These are phyloP conservation scores for Pseudogymnoascus sp. DNA, from an alignment of 2,329 filamentous ascomycete genomes.

Conservation along the genomic window DNA sequence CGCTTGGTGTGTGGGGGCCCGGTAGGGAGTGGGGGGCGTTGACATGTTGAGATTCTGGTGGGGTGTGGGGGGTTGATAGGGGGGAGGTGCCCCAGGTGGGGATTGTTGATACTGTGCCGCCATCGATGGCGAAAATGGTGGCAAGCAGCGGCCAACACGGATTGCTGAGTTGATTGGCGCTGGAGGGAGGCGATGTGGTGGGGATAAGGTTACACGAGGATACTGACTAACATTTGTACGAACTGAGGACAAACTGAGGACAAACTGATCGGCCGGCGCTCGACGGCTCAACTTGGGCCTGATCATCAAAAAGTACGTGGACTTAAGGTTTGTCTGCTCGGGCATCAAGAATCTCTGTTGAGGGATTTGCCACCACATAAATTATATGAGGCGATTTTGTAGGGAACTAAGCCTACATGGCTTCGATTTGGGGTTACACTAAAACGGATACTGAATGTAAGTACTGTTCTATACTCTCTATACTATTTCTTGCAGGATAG, in stretches of 20 bases:
- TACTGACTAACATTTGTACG: not conserved
- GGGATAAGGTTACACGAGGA: constrained; percentile 1
- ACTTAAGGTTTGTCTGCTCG: constrained; percentile 1
- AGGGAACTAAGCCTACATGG: not conserved
- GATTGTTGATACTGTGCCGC: constrained; percentile 1
- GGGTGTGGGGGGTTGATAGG: not conserved
- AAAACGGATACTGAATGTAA: not conserved
- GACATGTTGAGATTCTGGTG: constrained; percentile 5
- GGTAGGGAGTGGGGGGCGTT: not conserved
- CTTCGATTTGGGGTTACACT: not conserved
- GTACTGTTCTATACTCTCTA: constrained; percentile 3
- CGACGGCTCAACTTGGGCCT: not conserved
- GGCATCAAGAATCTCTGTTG: not conserved
- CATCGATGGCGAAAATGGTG: constrained; percentile 2
- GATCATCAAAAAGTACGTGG: not conserved
- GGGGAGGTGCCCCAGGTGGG: not conserved
- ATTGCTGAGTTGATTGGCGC: not conserved
- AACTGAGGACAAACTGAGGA: not conserved
- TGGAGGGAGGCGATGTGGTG: not conserved
- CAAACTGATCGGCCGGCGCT: not conserved
- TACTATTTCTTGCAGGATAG: not conserved
- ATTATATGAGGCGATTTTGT: not conserved
- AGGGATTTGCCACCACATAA: constrained; percentile 1
- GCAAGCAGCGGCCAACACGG: not conserved
- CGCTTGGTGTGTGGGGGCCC: not conserved